A percentile compares a stretch with the other conserved stretches of the same genome.
Conservation (phyloP, 1,284 basidiomycete genomes). For the Ganoderma resinaceum region DNA sequence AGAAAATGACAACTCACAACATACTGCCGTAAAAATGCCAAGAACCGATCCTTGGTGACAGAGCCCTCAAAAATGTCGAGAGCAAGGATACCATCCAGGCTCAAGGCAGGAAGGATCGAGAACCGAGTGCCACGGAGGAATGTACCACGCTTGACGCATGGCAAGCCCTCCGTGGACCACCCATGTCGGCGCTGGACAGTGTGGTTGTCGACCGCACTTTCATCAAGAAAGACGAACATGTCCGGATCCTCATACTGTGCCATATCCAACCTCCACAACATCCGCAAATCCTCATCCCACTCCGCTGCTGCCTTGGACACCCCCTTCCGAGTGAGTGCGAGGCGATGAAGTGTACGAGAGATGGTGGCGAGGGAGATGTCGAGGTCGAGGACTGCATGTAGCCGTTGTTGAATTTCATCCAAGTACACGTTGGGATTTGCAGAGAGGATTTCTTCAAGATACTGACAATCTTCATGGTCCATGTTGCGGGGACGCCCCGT, state of each 20-base stretch:
- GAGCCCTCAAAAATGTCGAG: neutral
- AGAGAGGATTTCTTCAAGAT: neutral
- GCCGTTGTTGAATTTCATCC: neutral
- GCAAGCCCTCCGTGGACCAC: neutral
- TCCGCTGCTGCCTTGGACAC: neutral
- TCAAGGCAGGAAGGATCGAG: neutral
- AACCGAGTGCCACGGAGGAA: neutral
- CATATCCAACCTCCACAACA: neutral
- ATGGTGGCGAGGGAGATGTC: neutral
- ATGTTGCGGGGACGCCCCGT: neutral
- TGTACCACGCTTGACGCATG: neutral
- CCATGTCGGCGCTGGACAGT: neutral
- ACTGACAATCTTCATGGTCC: neutral
- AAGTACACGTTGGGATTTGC: neutral
- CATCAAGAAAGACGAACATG: neutral
- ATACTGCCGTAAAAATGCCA: neutral
- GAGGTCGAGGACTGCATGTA: neutral
- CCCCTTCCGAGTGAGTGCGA: neutral
- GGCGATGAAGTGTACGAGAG: neutral
- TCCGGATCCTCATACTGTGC: neutral
- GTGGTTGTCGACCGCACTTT: neutral
- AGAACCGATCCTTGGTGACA: neutral
- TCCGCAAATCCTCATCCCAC: neutral
- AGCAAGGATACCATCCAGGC: neutral
- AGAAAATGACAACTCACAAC: neutral